These are phyloP conservation scores for Lavandula angustifolia DNA, from an alignment of 257 asterid genomes.

Conservation along the genomic window DNA sequence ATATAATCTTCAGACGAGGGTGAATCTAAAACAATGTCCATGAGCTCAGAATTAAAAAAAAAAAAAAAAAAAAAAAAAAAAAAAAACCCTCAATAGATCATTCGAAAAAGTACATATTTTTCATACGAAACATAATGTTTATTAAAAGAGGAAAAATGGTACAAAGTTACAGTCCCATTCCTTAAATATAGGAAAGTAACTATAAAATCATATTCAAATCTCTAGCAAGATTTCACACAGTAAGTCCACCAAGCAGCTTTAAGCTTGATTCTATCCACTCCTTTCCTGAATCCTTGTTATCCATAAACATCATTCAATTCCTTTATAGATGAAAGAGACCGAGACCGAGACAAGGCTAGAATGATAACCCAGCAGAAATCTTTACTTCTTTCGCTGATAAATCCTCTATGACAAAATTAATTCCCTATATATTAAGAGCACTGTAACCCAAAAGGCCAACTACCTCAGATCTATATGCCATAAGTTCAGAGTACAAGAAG, in stretches of 20 bases:
- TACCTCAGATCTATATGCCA: too few species aligned
- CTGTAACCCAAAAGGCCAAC: background rate
- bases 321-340: background rate
- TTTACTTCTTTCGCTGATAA: background rate
- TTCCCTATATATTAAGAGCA: too few species aligned
- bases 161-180: background rate
- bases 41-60: constrained; percentile 9
- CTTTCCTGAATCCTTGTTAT: background rate
- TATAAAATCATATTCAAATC: background rate
- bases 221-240: background rate
- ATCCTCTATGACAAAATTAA: background rate
- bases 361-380: background rate
- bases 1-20: background rate
- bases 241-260: background rate
- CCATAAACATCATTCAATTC: background rate
- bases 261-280: background rate
- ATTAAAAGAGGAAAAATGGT: background rate
- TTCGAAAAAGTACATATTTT: constrained; percentile 3
- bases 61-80: background rate
- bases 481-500: background rate
- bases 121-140: background rate
- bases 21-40: constrained; percentile 8
- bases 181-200: too few species aligned
- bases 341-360: background rate
- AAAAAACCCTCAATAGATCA: background rate